Evolutionary conservation across 495 filamentous ascomycete genomes (phyloP).

Genomic region (Hypoxylon intermedium): DNA sequence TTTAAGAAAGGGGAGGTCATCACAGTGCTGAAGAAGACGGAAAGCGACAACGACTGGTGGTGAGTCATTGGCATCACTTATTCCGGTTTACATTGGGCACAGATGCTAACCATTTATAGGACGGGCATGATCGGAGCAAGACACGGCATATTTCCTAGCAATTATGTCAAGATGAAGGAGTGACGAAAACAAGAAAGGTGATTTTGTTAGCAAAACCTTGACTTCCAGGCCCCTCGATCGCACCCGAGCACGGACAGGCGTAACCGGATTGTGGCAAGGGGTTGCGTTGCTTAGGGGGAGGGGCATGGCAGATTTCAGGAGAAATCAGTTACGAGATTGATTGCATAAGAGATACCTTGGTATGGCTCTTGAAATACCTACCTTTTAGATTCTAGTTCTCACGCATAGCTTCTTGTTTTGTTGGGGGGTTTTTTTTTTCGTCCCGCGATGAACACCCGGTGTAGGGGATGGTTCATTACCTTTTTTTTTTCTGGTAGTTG

Average conservation of each 20-base stretch:
- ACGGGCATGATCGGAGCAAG: conserved; percentile 62
- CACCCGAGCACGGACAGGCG: conserved; percentile 14
- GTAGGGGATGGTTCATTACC: conserved; percentile 10
- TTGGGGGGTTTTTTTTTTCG: not conserved
- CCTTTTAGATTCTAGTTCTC: conserved; percentile 24
- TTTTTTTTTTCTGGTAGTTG: conserved; percentile 1
- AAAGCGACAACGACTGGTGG: conserved; percentile 91
- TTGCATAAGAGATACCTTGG: conserved; percentile 29
- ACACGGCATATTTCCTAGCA: conserved; percentile 64
- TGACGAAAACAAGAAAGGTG: conserved; percentile 22
- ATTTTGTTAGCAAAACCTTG: not conserved
- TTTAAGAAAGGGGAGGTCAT: conserved; percentile 99
- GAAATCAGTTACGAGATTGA: conserved; percentile 26
- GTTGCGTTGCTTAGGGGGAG: not conserved
- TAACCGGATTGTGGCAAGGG: conserved; percentile 15
- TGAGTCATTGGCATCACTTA: conserved; percentile 47
- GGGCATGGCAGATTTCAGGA: not conserved
- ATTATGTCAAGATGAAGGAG: conserved; percentile 62
- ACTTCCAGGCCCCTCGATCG: not conserved
- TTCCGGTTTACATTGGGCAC: not conserved
- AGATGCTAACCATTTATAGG: conserved; percentile 47
- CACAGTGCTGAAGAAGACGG: conserved; percentile 96
- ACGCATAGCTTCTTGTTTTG: conserved; percentile 9
- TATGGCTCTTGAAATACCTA: conserved; percentile 6
- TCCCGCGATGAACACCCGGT: conserved; percentile 16